phyloP scores from a whole-genome alignment of 1,284 basidiomycete species.

The Ustilago shanxiensis region DNA sequence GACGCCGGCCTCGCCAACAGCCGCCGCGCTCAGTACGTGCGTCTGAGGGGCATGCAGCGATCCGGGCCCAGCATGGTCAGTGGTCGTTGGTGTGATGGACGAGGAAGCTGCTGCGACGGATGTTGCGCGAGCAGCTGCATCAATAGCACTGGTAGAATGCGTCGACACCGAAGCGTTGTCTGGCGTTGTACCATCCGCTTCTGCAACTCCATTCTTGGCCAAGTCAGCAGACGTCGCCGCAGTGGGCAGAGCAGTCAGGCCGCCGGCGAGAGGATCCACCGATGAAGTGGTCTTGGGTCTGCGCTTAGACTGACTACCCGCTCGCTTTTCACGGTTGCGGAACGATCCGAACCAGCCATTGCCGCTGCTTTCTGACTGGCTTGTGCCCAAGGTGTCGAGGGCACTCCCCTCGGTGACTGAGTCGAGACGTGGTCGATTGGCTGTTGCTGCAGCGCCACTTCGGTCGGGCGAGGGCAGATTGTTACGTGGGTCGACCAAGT shows the following conservation, averaged over 20 bases:
- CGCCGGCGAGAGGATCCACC: slow-evolving; percentile 17
- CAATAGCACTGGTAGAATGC: slow-evolving; percentile 38
- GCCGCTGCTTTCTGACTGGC: slow-evolving; percentile 20
- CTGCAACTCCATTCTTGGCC: slow-evolving; percentile 9
- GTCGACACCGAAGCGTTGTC: slow-evolving; percentile 45
- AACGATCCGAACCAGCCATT: slow-evolving; percentile 56
- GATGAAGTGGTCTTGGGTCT: slow-evolving; percentile 44
- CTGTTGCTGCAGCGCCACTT: slow-evolving; percentile 26
- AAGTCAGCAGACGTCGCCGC: slow-evolving; percentile 21
- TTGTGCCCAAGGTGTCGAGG: slow-evolving; percentile 12
- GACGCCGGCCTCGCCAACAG: slow-evolving; percentile 7
- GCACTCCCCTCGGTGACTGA: slow-evolving; percentile 39
- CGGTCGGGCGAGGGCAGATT: slow-evolving; percentile 33
- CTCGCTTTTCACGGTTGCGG: slow-evolving; percentile 46
- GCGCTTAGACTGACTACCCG: slow-evolving; percentile 41
- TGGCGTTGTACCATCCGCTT: slow-evolving; percentile 16
- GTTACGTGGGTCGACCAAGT: slow-evolving; percentile 18
- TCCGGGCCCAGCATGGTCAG: slow-evolving; percentile 18
- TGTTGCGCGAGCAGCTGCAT: slow-evolving; percentile 24
- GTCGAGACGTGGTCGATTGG: slow-evolving; percentile 30
- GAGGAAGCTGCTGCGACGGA: slow-evolving; percentile 12
- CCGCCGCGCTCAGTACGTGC: neutral
- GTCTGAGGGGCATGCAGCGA: slow-evolving; percentile 9
- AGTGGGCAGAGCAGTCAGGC: slow-evolving; percentile 9
- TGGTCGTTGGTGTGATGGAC: slow-evolving; percentile 29